phyloP scores from a whole-genome alignment of 768 basidiomycete genomes.

The Dioszegia hungarica region DNA sequence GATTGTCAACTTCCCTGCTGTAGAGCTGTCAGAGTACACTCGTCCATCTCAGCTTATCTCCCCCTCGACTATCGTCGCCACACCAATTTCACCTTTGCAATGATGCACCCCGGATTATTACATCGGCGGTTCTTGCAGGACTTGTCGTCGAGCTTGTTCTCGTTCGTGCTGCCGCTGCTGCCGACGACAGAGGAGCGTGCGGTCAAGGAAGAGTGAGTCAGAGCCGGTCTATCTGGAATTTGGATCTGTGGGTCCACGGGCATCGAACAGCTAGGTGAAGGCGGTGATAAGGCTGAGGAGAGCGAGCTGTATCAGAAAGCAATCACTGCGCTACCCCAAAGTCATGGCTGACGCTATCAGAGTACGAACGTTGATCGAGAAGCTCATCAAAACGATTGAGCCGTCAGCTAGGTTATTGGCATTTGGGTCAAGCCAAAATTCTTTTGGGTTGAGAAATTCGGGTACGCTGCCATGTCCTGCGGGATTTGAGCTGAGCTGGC shows the following conservation, averaged over 20 bases:
- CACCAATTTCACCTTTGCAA: not conserved
- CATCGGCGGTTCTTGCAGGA: slow-evolving; percentile 53
- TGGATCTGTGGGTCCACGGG: not conserved
- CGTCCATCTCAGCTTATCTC: too few relatives aligned
- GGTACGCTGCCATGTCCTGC: slow-evolving; percentile 53
- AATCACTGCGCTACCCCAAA: too few relatives aligned
- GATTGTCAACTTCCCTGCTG: too few relatives aligned
- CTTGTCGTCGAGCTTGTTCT: slow-evolving; percentile 81
- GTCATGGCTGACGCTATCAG: slow-evolving; percentile 10
- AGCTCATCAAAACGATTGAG: slow-evolving; percentile 90
- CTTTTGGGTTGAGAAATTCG: slow-evolving; percentile 92
- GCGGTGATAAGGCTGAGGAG: too few relatives aligned
- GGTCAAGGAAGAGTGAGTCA: slow-evolving; percentile 74
- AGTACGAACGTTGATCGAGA: slow-evolving; percentile 87
- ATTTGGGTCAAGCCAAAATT: slow-evolving; percentile 95
- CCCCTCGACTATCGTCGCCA: too few relatives aligned
- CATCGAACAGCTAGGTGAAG: not conserved
- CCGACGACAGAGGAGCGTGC: slow-evolving; percentile 84
- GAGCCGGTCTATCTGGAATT: not conserved
- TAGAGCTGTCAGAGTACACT: too few relatives aligned
- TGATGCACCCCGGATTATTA: slow-evolving; percentile 34
- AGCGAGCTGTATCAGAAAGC: too few relatives aligned
- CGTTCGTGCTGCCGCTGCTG: slow-evolving; percentile 87
- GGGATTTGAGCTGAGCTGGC: not conserved
- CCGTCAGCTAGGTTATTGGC: slow-evolving; percentile 83